Percentiles rank a stretch among this genome's conserved stretches.
Evolutionary conservation across 2,329 filamentous ascomycete species (phyloP).

Genomic region (Pseudophaeomoniella oleicola): DNA sequence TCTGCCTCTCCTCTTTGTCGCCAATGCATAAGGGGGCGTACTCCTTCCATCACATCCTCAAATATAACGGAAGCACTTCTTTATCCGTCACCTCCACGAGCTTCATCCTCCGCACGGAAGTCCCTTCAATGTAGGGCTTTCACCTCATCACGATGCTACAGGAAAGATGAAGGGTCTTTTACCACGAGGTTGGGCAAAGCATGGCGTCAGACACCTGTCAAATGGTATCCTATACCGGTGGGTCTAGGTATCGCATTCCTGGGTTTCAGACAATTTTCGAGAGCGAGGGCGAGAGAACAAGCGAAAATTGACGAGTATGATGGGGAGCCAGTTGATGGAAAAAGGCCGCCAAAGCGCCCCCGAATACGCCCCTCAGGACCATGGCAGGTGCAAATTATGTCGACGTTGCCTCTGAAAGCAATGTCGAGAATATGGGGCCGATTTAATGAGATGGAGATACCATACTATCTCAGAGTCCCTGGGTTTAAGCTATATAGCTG

Average conservation of each 20-base stretch:
- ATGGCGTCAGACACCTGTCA: conserved; percentile 50
- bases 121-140: conserved; percentile 12
- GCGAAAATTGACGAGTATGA: conserved; percentile 32
- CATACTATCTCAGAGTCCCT: conserved; percentile 73
- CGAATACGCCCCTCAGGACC: conserved; percentile 70
- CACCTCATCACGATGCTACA: conserved; percentile 24
- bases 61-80: not conserved
- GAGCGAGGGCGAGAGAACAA: conserved; percentile 38
- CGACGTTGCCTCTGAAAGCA: conserved; percentile 78
- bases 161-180: conserved; percentile 38
- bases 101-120: not conserved
- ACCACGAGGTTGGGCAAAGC: conserved; percentile 41
- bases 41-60: not conserved
- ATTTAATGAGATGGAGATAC: conserved; percentile 81
- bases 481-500: conserved; percentile 86
- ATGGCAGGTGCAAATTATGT: conserved; percentile 92
- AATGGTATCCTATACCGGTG: conserved; percentile 85
- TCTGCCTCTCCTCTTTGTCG: conserved; percentile 2
- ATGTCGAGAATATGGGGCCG: conserved; percentile 78
- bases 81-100: not conserved
- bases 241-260: conserved; percentile 74
- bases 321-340: conserved; percentile 30
- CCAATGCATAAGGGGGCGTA: conserved; percentile 3
- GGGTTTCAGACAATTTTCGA: conserved; percentile 71
- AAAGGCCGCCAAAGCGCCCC: conserved; percentile 36